Base-by-base conservation (phyloP, 345 rosid species). In the Schrenkiella parvula region DNA sequence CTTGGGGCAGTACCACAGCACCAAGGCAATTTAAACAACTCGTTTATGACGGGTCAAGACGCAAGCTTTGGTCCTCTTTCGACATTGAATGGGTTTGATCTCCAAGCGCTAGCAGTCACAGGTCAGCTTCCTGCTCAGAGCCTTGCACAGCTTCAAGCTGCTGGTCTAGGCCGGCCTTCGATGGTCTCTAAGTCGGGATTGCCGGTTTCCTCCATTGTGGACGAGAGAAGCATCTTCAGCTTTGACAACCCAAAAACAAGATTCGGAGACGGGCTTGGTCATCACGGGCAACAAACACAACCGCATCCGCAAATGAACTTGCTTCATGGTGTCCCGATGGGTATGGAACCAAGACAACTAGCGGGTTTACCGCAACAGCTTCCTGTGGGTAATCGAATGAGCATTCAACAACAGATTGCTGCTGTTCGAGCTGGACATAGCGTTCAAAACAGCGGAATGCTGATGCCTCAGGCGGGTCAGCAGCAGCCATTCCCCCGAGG, bases 1-100 rank as follows among this genome's bases (percentile, higher is more conserved):
- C 82, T 93, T 64, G 92, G 98, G 11, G 97, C 96, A 12, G 95
- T 88, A 42, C 75, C 98, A 0, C 96, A 82, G 53, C 96, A 89
- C 75, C 90, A 73, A 71, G 72, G 78, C 51, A 86, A 75, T 68
- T 71, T 81, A 62, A 71, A 69, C 78, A 84, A 78, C 71, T 74
- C 88, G 52, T 95, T 86, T 76, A 78, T 91, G 22, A 77, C 73
- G 17, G 65, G 89, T 38, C 96, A 91, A 70, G 99, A 91, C 12
- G 78, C 88, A 1, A 22, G 67, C 38, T 89, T 80, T 34, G 89
- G 95, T 26, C 66, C 85, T 4, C 63, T 89, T 7, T 83, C 96
- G 17, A 64, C 87, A 0, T 85, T 87, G 58, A 86, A 64, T 35
- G 96, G 96, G 28, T 75, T 85, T 26, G 97, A 91, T 60, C 82